These are phyloP conservation scores for Lactifluus echinatus DNA, from an alignment of 768 basidiomycete species.

Conservation along the genomic window DNA sequence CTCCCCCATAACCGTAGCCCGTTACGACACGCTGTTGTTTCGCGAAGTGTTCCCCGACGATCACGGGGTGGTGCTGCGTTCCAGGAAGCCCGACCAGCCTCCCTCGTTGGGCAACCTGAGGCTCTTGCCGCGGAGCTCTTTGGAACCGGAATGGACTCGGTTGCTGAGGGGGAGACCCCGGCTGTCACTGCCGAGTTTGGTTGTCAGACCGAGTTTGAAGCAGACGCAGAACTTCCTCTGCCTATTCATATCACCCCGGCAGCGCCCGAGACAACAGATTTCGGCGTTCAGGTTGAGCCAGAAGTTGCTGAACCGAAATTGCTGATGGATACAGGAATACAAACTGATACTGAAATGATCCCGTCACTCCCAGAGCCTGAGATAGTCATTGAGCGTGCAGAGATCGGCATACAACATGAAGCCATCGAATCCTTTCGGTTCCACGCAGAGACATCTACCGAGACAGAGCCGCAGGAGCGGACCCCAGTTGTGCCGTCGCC, in stretches of 20 bases:
- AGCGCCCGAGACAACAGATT: slow-evolving; percentile 24
- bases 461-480: slow-evolving; percentile 21
- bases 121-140: slow-evolving; percentile 59
- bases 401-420: slow-evolving; percentile 45
- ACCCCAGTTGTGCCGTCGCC: slow-evolving; percentile 5
- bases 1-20: slow-evolving; percentile 47
- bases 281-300: slow-evolving; percentile 29
- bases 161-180: slow-evolving; percentile 29
- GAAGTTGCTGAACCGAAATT: slow-evolving; percentile 4
- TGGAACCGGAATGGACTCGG: slow-evolving; percentile 38
- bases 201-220: slow-evolving; percentile 55
- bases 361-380: neutral
- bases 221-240: slow-evolving; percentile 22
- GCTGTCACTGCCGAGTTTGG: slow-evolving; percentile 50
- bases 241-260: slow-evolving; percentile 26
- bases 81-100: slow-evolving; percentile 61
- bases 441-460: slow-evolving; percentile 14
- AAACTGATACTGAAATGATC: slow-evolving; percentile 26
- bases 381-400: slow-evolving; percentile 27
- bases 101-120: slow-evolving; percentile 63
- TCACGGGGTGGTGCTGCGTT: slow-evolving; percentile 58
- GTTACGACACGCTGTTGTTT: slow-evolving; percentile 48
- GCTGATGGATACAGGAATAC: slow-evolving; percentile 25
- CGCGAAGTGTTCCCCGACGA: slow-evolving; percentile 43
- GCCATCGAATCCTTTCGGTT: slow-evolving; percentile 25